These are phyloP conservation scores for Diplosphaera chodatii DNA, from an alignment of 139 green algal genomes.

Conservation along the genomic window DNA sequence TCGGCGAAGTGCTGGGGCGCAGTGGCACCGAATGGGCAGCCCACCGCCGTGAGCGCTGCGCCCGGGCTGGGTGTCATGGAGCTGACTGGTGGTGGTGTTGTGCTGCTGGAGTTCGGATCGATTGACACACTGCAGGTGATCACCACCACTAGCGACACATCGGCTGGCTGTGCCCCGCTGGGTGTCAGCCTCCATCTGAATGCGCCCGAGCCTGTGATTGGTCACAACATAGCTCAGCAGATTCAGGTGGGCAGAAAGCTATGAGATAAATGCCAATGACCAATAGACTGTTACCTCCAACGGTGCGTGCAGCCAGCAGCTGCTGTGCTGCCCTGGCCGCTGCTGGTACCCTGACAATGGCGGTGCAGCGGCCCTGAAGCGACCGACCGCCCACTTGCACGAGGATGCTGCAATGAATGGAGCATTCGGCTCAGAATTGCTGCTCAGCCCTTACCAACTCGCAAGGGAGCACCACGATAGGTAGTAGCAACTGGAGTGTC, in stretches of 20 bases:
- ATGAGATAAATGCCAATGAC: too few relatives aligned
- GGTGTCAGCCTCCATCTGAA: not conserved
- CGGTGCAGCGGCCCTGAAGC: not conserved
- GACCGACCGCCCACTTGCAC: not conserved
- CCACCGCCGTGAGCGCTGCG: not conserved
- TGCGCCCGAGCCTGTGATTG: too few relatives aligned
- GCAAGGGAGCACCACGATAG: too few relatives aligned
- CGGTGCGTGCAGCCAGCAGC: not conserved
- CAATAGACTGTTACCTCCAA: not conserved
- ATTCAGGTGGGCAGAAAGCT: too few relatives aligned
- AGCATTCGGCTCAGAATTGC: too few relatives aligned
- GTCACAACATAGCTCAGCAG: too few relatives aligned
- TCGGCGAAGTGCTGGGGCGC: not conserved
- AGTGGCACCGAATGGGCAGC: not conserved
- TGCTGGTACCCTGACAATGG: not conserved
- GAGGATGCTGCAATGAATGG: not conserved
- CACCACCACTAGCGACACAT: not conserved
- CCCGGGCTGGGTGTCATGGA: not conserved
- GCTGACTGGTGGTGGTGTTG: not conserved
- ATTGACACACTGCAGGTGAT: not conserved
- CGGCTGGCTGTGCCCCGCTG: not conserved
- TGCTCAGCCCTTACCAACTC: too few relatives aligned
- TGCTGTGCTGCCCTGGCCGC: not conserved
- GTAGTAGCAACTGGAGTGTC: too few relatives aligned
- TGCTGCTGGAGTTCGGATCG: not conserved